Evolutionary conservation across 345 rosid species (phyloP).

Genomic region (Trapa incisa): DNA sequence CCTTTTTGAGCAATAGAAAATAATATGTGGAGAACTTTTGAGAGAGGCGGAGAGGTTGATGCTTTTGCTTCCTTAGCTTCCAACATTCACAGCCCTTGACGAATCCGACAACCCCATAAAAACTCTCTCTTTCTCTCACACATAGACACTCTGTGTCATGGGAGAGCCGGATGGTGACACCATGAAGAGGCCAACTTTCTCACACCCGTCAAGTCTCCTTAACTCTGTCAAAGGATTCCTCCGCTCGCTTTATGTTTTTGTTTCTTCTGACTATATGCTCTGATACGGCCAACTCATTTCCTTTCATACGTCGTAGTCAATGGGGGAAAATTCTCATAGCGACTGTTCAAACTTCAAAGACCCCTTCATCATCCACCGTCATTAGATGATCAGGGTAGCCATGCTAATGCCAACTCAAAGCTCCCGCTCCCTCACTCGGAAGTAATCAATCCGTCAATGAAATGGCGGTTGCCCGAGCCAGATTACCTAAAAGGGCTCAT

Average conservation of each 20-base stretch:
- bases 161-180: conserved; percentile 8
- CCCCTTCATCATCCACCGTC: too few species aligned
- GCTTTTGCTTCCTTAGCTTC: conserved; percentile 59
- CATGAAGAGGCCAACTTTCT: background rate
- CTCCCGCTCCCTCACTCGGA: too few species aligned
- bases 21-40: background rate
- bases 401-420: too few species aligned
- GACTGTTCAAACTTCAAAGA: too few species aligned
- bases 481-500: too few species aligned
- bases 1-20: conserved; percentile 34
- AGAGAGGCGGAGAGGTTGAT: background rate
- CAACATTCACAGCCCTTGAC: conserved; percentile 55
- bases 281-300: background rate
- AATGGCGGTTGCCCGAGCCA: too few species aligned
- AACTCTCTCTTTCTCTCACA: conserved; percentile 2
- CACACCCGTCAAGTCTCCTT: conserved; percentile 8
- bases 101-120: conserved; percentile 41
- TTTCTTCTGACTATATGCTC: too few species aligned
- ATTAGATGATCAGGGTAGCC: too few species aligned
- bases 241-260: too few species aligned
- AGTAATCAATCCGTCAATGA: too few species aligned
- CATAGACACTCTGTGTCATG: background rate
- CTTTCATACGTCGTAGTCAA: too few species aligned
- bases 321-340: too few species aligned
- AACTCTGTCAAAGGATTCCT: conserved; percentile 5